Evolutionary conservation across 139 green algal genomes (phyloP), one percentile per base, ranked within the genome.

Genomic region (Chlamydomonas sp.): DNA sequence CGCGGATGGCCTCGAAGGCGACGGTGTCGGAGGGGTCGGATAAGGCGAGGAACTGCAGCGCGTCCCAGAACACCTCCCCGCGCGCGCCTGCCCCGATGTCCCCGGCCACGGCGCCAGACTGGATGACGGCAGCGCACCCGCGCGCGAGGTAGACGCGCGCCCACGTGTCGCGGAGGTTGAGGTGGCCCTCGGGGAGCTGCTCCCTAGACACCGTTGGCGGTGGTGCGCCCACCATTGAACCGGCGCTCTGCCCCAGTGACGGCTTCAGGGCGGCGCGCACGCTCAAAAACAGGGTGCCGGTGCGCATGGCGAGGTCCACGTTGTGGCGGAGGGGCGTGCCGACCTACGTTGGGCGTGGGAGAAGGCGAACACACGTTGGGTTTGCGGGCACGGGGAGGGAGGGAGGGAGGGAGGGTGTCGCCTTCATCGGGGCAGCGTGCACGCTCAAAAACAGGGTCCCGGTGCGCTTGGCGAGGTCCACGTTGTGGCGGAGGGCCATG

Each of bases 131-230:
- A 0, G 81, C 80, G 65, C 87, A 93, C 5, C 82, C 73, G 2
- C 89, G 75, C 0, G 86, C 87, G 54, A 95, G 75, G 76, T 92
- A 81, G n/a, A 92, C 61, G 3, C 89, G 79, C 2, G 80, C 81
- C 76, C 82, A 92, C 6, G 72, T 69, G 77, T 93, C 88, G 1
- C 71, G 57, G 8, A 92, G 71, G 60, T 87, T 90, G 29, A 84
- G 69, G 34, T 68, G 64, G 8, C 20, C 48, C 39, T 72, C 69
- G 22, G 54, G 22, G 6, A 64, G 54, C n/a, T n/a, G n/a, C 54
- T 64, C 54, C 54, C 54, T 10, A 10, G 54, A 36, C 22, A 64
- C n/a, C n/a, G n/a, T n/a, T n/a, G n/a, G n/a, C n/a, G n/a, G n/a
- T n/a, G n/a, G n/a, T n/a, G n/a, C n/a, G n/a, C n/a, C n/a, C n/a